These are phyloP conservation scores for Euphorbia schlechtendalii DNA, from an alignment of 441 rosid species.

Conservation along the genomic window DNA sequence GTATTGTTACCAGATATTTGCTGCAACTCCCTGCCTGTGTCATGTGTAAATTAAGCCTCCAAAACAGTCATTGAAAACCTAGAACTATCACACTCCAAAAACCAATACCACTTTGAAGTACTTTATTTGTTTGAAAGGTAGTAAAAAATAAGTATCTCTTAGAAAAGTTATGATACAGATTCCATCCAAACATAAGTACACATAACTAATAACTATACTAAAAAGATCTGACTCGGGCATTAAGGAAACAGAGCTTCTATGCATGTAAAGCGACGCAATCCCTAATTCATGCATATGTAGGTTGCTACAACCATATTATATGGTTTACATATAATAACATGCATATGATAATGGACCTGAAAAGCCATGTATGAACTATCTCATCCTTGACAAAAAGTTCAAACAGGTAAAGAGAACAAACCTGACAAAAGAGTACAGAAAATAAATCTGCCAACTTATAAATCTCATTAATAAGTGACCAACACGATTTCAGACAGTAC, in stretches of 20 bases:
- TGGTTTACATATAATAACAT: not conserved
- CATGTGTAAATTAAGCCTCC: slow-evolving; percentile 37
- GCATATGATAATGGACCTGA: not conserved
- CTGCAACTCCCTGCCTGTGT: slow-evolving; percentile 96
- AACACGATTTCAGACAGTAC: not conserved
- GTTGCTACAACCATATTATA: not conserved
- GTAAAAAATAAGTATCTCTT: not conserved
- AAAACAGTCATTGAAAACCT: slow-evolving; percentile 6
- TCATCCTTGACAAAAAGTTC: not conserved
- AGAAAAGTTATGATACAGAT: not conserved
- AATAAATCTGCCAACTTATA: too few species aligned
- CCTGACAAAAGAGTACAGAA: not conserved
- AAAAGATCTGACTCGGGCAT: not conserved
- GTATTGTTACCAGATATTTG: slow-evolving; percentile 64
- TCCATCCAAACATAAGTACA: not conserved
- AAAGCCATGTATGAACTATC: not conserved
- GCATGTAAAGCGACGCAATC: not conserved
- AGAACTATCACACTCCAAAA: not conserved
- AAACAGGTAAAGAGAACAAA: not conserved
- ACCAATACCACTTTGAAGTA: not conserved
- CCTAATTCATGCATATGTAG: not conserved
- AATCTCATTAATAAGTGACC: not conserved
- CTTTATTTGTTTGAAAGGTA: not conserved
- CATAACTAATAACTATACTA: not conserved
- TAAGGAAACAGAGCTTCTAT: not conserved